These are phyloP conservation scores for Fusarium sacchari DNA, from an alignment of 2,329 filamentous ascomycete genomes.

Conservation along the genomic window DNA sequence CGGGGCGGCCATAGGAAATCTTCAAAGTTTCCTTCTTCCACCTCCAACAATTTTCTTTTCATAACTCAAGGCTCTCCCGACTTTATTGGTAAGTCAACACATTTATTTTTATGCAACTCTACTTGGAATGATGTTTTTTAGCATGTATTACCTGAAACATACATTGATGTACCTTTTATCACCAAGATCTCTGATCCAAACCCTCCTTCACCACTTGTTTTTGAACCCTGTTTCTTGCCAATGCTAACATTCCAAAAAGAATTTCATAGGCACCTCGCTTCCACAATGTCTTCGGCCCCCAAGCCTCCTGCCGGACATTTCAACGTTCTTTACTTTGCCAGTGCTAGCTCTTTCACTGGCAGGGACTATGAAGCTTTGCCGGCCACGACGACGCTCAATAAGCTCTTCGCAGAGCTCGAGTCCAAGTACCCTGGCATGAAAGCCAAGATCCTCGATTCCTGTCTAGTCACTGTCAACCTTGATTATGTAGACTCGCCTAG, in stretches of 20 bases:
- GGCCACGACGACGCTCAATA: conserved; percentile 70
- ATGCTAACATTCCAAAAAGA: conserved; percentile 37
- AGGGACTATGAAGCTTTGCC: conserved; percentile 72
- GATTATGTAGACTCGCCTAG: conserved; percentile 79
- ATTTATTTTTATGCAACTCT: background rate
- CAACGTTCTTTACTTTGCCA: conserved; percentile 84
- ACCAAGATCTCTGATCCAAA: conserved; percentile 76
- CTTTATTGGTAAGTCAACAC: conserved; percentile 48
- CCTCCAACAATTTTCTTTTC: conserved; percentile 7
- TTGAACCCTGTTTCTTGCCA: background rate
- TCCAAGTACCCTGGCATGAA: conserved; percentile 75
- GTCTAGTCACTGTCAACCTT: conserved; percentile 82
- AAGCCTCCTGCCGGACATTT: conserved; percentile 73
- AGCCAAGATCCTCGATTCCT: conserved; percentile 74
- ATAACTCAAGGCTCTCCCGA: conserved; percentile 14
- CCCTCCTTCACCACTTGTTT: conserved; percentile 28
- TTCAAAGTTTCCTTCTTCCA: conserved; percentile 15
- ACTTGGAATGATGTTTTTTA: conserved; percentile 62
- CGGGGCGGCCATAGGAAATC: conserved; percentile 26
- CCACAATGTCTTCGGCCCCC: conserved; percentile 50
- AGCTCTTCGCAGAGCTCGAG: conserved; percentile 76
- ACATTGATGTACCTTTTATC: conserved; percentile 69
- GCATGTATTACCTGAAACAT: conserved; percentile 69
- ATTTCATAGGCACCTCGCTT: background rate
- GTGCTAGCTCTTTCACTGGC: conserved; percentile 75